These are phyloP conservation scores for Cutaneotrichosporon mucoides DNA, from an alignment of 1,284 basidiomycete genomes.

Conservation along the genomic window DNA sequence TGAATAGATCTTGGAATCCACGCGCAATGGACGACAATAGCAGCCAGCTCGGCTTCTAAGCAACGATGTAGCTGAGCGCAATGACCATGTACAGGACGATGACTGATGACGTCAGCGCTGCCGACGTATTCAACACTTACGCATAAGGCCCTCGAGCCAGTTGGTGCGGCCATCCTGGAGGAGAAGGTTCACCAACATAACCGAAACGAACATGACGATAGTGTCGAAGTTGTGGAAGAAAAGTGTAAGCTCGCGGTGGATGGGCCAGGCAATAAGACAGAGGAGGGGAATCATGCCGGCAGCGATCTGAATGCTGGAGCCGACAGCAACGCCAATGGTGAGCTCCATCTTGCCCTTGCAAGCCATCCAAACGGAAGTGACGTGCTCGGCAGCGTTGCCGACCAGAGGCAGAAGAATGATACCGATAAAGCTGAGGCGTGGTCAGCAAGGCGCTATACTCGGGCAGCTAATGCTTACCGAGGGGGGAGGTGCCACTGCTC, in stretches of 20 bases:
- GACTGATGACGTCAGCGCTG: conserved; percentile 37
- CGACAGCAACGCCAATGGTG: conserved; percentile 82
- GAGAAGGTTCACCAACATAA: conserved; percentile 73
- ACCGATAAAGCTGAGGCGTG: conserved; percentile 42
- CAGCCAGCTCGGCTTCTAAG: neutral
- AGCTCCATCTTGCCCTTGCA: conserved; percentile 65
- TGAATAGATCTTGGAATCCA: neutral
- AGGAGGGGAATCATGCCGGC: conserved; percentile 79
- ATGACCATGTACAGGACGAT: conserved; percentile 16
- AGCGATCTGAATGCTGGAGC: conserved; percentile 88
- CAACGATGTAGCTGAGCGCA: conserved; percentile 9
- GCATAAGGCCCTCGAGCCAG: conserved; percentile 81
- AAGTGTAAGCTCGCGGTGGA: conserved; percentile 64
- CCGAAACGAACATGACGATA: conserved; percentile 75
- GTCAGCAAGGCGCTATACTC: conserved; percentile 4
- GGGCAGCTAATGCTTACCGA: conserved; percentile 34
- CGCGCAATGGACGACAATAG: neutral
- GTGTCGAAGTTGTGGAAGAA: conserved; percentile 69
- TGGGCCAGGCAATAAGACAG: conserved; percentile 75
- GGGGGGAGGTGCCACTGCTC: conserved; percentile 74
- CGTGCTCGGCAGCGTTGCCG: conserved; percentile 67
- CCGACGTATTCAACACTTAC: conserved; percentile 20
- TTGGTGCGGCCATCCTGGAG: conserved; percentile 73
- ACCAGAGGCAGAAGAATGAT: conserved; percentile 56
- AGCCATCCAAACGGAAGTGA: conserved; percentile 85